A percentile compares a stretch with the other conserved stretches of the same genome.
These are phyloP conservation scores for Sarcodon sp. DNA, from an alignment of 768 basidiomycete genomes.

Conservation along the genomic window DNA sequence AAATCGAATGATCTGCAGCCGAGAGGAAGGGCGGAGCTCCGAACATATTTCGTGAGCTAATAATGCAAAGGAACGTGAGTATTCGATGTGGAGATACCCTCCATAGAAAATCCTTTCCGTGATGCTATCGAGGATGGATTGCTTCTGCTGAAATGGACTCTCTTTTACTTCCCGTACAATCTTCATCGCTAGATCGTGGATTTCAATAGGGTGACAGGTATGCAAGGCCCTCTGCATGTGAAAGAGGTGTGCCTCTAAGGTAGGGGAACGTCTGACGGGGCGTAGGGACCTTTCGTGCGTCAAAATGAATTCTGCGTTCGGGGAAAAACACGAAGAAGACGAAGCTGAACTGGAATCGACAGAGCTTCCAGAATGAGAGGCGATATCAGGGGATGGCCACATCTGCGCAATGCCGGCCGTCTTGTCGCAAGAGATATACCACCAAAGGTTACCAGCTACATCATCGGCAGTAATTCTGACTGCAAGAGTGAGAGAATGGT, in stretches of 20 bases:
- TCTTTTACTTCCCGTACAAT: not conserved
- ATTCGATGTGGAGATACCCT: not conserved
- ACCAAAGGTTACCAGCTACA: no score
- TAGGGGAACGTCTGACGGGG: not conserved
- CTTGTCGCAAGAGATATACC: no score
- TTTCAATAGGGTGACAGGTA: conserved; percentile 2
- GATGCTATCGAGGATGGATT: not conserved
- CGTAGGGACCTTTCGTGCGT: no score
- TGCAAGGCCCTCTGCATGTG: not conserved
- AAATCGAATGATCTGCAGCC: not conserved
- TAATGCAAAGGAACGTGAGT: conserved; percentile 2
- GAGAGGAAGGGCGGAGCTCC: not conserved
- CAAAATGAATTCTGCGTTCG: no score
- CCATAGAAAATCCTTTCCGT: not conserved
- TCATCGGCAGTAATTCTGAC: no score
- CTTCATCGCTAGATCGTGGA: not conserved
- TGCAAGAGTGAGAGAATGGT: no score
- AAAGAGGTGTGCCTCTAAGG: conserved; percentile 2
- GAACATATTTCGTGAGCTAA: not conserved
- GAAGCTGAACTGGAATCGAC: no score
- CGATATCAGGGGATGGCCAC: no score
- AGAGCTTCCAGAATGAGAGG: no score
- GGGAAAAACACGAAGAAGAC: no score
- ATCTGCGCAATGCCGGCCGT: no score
- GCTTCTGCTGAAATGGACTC: not conserved